Evolutionary conservation across 345 rosid genomes (phyloP).

Genomic region (Melaleuca alternifolia): DNA sequence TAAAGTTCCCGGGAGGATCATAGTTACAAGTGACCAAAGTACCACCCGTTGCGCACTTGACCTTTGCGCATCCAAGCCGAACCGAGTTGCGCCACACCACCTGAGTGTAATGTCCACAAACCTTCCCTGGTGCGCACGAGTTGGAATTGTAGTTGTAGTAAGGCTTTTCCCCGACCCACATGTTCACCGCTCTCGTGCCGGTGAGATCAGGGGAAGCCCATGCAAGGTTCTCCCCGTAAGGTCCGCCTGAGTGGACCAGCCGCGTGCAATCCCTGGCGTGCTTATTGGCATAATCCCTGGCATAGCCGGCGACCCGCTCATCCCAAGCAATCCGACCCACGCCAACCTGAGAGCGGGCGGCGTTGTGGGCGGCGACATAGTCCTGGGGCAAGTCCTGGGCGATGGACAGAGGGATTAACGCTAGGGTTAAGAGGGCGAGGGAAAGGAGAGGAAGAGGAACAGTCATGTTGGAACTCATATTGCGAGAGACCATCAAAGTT

Average conservation of each 20-base stretch:
- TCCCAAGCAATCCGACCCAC: conserved; percentile 28
- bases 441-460: neutral
- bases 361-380: conserved; percentile 14
- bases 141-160: conserved; percentile 3
- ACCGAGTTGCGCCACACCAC: conserved; percentile 7
- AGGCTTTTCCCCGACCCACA: conserved; percentile 2
- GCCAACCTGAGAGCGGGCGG: conserved; percentile 9
- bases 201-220: neutral
- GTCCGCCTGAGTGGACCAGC: neutral
- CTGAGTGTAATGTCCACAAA: conserved; percentile 10
- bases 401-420: neutral
- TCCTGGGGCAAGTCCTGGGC: conserved; percentile 10
- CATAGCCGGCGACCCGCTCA: conserved; percentile 17
- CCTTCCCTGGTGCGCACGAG: neutral
- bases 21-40: conserved; percentile 15
- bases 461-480: too few relatives aligned
- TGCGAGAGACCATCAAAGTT: neutral
- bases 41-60: neutral
- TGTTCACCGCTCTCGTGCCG: neutral
- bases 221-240: neutral
- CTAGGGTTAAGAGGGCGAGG: neutral
- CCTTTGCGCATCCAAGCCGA: conserved; percentile 3
- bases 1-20: conserved; percentile 7
- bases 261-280: conserved; percentile 11
- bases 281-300: conserved; percentile 14